Conservation (phyloP, 2,329 filamentous ascomycete genomes). For the Talaromyces sp. region DNA sequence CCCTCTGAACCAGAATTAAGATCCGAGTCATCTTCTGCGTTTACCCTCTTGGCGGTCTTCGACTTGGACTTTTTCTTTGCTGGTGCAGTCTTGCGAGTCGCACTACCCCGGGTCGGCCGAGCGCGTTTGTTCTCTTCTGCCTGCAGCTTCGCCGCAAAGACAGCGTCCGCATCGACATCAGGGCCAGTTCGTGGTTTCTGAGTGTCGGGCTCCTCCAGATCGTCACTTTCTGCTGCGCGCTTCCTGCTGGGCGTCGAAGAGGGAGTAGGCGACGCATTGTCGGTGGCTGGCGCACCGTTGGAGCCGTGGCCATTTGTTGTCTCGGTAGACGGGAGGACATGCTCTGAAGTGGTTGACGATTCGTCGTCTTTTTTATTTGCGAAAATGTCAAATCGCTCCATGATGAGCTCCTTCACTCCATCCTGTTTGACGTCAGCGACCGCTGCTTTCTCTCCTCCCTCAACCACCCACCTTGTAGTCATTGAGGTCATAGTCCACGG, state of each 20-base stretch:
- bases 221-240: constrained; percentile 38
- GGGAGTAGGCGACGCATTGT: constrained; percentile 27
- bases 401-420: constrained; percentile 67
- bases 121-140: constrained; percentile 80
- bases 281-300: constrained; percentile 17
- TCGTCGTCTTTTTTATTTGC: constrained; percentile 39
- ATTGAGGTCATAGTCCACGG: constrained; percentile 56
- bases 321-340: constrained; percentile 16
- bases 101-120: constrained; percentile 71
- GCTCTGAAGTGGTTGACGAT: constrained; percentile 25
- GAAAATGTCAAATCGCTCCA: constrained; percentile 67
- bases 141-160: constrained; percentile 80
- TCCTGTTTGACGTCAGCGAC: constrained; percentile 41
- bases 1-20: constrained; percentile 57
- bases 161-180: constrained; percentile 73
- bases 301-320: constrained; percentile 29
- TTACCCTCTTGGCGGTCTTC: constrained; percentile 63
- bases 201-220: constrained; percentile 36
- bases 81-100: constrained; percentile 51
- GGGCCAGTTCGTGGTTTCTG: constrained; percentile 62
- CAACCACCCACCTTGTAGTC: constrained; percentile 53
- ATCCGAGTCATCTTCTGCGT: constrained; percentile 75
- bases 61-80: constrained; percentile 59
- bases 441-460: background rate
- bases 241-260: constrained; percentile 35